Evolutionary conservation across 1,139 yeast species (phyloP).

Genomic region (Suhomyces terraborum): DNA sequence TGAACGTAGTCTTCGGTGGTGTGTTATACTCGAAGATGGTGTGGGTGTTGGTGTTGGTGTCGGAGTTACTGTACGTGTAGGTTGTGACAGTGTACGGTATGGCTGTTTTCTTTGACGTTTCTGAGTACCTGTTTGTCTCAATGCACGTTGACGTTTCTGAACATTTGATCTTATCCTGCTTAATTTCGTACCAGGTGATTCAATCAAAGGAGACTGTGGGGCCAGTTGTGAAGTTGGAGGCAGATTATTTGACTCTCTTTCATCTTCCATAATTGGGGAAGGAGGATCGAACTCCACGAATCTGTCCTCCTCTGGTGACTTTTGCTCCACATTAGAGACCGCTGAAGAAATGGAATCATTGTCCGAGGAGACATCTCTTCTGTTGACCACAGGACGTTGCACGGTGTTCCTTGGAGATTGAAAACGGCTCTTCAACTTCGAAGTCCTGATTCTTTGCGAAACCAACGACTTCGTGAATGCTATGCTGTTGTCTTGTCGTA

Average conservation of each 20-base stretch:
- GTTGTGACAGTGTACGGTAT: no score
- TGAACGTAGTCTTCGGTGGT: constrained; percentile 4
- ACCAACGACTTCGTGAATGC: constrained; percentile 18
- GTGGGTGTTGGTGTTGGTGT: no score
- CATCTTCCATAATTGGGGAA: neutral
- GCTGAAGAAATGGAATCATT: neutral
- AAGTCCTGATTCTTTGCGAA: constrained; percentile 10
- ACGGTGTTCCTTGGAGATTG: constrained; percentile 1
- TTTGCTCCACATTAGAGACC: neutral
- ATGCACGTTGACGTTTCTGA: constrained; percentile 6
- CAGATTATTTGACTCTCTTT: no score
- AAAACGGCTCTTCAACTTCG: constrained; percentile 7
- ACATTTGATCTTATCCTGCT: constrained; percentile 12
- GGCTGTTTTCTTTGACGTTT: no score
- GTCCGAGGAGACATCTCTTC: neutral
- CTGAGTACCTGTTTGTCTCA: constrained; percentile 1
- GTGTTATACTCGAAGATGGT: no score
- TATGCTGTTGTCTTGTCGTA: constrained; percentile 15
- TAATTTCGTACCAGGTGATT: constrained; percentile 12
- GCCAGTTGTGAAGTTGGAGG: neutral
- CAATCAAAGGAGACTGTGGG: neutral
- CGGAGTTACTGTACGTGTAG: no score
- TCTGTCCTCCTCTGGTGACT: neutral
- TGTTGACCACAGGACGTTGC: neutral
- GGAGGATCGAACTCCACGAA: neutral